Percentiles rank a stretch among this genome's conserved stretches.
Conservation (phyloP, 208 protist genomes). For the Trypanosoma melophagium region DNA sequence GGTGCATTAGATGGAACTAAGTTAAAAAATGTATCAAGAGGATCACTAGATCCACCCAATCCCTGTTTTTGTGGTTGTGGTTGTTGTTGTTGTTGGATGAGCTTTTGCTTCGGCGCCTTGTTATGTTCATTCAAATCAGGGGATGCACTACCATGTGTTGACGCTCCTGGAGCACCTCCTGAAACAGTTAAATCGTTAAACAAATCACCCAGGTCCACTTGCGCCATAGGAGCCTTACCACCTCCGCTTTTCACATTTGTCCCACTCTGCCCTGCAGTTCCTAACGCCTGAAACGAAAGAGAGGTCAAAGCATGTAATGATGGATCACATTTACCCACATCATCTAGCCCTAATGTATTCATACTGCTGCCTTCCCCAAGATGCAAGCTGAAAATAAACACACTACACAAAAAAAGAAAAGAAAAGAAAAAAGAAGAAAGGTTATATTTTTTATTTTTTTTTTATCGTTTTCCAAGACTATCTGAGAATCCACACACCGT, state of each 20-base stretch:
- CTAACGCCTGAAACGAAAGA: not conserved
- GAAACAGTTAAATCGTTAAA: conserved; percentile 46
- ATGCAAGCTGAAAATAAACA: not conserved
- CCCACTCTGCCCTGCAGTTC: not conserved
- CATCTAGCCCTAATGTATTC: conserved; percentile 65
- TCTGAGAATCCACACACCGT: not conserved
- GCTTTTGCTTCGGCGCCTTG: not conserved
- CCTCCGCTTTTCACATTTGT: not conserved
- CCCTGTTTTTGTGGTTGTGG: conserved; percentile 1
- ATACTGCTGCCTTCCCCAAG: not conserved
- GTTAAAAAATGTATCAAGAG: conserved; percentile 27
- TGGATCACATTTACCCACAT: conserved; percentile 77
- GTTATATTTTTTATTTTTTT: not conserved
- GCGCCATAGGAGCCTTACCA: not conserved
- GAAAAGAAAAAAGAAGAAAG: conserved; percentile 27
- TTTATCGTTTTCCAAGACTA: not conserved
- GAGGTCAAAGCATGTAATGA: not conserved
- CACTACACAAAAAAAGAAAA: not conserved
- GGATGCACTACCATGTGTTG: not conserved
- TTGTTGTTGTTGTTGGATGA: conserved; percentile 1
- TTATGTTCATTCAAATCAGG: not conserved
- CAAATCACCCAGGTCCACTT: conserved; percentile 56
- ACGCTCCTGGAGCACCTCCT: not conserved
- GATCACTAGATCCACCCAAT: conserved; percentile 15
- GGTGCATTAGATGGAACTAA: not conserved